Percentiles rank a stretch among this genome's conserved stretches.
These are phyloP conservation scores for Pisolithus marmoratus DNA, from an alignment of 768 basidiomycete species.

Conservation along the genomic window DNA sequence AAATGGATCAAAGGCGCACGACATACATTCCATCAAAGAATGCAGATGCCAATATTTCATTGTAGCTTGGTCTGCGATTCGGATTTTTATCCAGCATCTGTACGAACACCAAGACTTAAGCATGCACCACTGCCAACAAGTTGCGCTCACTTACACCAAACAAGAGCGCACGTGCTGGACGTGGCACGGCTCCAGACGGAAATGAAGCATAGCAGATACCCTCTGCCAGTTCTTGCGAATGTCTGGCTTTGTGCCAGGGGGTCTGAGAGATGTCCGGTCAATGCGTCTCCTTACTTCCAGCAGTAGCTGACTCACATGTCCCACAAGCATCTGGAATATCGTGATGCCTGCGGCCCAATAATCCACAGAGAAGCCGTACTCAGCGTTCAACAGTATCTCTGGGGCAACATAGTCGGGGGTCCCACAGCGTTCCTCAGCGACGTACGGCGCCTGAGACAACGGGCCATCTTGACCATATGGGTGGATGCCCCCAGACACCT, in stretches of 20 bases:
- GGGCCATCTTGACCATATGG: neutral
- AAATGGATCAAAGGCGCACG: no score
- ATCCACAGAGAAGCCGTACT: neutral
- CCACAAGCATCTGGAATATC: neutral
- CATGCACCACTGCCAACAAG: no score
- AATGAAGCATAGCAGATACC: neutral
- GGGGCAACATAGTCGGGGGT: neutral
- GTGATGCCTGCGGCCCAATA: neutral
- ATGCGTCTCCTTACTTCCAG: neutral
- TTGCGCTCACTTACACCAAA: no score
- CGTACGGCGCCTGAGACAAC: neutral
- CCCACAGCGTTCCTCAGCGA: neutral
- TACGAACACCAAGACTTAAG: no score
- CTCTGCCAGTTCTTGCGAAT: neutral
- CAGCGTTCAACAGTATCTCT: neutral
- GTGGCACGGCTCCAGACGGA: neutral
- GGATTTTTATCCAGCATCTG: no score
- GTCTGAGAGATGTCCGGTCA: neutral
- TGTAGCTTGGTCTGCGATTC: no score
- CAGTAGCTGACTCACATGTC: neutral
- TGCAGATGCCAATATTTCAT: no score
- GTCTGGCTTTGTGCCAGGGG: neutral
- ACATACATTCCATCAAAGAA: no score
- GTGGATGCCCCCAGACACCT: neutral
- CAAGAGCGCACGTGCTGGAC: no score